A percentile compares a stretch with the other conserved stretches of the same genome.
phyloP scores from a whole-genome alignment of 208 protist genomes.

The Wallacemonas rigidus region DNA sequence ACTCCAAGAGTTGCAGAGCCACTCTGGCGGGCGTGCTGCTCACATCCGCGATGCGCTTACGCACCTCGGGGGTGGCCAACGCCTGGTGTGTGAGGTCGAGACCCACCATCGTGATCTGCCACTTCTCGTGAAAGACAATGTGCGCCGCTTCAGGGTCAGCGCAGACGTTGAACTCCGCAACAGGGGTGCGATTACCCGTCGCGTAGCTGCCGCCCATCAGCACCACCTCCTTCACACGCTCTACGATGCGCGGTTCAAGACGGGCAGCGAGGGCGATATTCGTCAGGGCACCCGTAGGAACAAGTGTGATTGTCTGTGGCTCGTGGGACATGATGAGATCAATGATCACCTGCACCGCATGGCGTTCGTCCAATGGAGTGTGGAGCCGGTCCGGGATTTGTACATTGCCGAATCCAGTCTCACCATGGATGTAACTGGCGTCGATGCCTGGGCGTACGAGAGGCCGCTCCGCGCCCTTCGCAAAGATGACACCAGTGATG shows the following conservation, averaged over 20 bases:
- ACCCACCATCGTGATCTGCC: constrained; percentile 78
- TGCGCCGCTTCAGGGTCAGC: constrained; percentile 77
- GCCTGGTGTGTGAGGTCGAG: constrained; percentile 85
- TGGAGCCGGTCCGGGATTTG: constrained; percentile 24
- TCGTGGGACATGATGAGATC: constrained; percentile 58
- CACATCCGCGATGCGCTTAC: constrained; percentile 42
- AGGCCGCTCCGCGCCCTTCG: constrained; percentile 44
- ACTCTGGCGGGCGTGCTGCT: constrained; percentile 37
- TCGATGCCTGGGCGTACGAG: constrained; percentile 41
- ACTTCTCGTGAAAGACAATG: constrained; percentile 73
- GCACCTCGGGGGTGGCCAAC: constrained; percentile 44
- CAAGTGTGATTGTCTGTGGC: constrained; percentile 54
- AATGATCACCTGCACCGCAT: constrained; percentile 62
- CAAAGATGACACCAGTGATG: constrained; percentile 44
- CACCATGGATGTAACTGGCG: constrained; percentile 75
- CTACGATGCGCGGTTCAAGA: constrained; percentile 69
- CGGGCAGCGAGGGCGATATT: constrained; percentile 79
- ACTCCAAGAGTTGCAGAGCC: constrained; percentile 49
- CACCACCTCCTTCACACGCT: constrained; percentile 71
- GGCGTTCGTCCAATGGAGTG: constrained; percentile 37
- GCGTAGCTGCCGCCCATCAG: constrained; percentile 79
- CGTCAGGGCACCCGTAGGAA: constrained; percentile 75
- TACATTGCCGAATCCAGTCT: constrained; percentile 59
- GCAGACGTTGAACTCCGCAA: constrained; percentile 84
- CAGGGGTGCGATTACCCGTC: constrained; percentile 53